Evolutionary conservation across 2,329 filamentous ascomycete genomes (phyloP).

Genomic region (Hawksworthiomyces lignivorus): DNA sequence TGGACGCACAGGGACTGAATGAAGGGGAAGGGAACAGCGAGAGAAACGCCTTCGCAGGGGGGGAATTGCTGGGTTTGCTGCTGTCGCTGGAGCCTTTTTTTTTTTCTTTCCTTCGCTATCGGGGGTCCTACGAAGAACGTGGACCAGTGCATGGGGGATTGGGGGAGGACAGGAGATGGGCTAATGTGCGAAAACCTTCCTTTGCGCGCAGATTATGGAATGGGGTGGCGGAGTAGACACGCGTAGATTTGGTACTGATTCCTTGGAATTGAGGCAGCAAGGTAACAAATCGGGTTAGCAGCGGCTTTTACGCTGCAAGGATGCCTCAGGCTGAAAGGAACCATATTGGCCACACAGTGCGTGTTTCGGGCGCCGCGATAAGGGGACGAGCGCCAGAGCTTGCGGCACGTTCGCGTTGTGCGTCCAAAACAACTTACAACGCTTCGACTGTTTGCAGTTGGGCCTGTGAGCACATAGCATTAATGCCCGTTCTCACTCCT

Average conservation of each 20-base stretch:
- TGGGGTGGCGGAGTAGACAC: constrained; percentile 2
- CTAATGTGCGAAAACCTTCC: constrained; percentile 10
- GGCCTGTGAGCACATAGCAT: no score
- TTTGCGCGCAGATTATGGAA: constrained; percentile 15
- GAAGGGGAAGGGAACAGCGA: no score
- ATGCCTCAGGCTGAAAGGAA: constrained; percentile 14
- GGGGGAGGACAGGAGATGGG: constrained; percentile 4
- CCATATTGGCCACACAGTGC: neutral
- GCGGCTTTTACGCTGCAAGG: constrained; percentile 2
- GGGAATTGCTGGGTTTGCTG: no score
- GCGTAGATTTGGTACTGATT: constrained; percentile 20
- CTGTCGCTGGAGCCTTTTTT: no score
- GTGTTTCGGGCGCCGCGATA: constrained; percentile 5
- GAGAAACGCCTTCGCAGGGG: no score
- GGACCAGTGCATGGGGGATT: neutral
- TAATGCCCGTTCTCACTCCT: no score
- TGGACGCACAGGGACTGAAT: no score
- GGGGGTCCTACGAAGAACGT: neutral
- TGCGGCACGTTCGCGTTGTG: no score
- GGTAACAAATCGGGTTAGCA: constrained; percentile 3
- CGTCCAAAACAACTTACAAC: no score
- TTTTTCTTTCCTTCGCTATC: neutral
- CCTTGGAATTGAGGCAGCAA: constrained; percentile 14
- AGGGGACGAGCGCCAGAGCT: neutral
- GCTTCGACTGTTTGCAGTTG: no score